Evolutionary conservation across 129 eudicot genomes (phyloP).

Genomic region (Silybum marianum): DNA sequence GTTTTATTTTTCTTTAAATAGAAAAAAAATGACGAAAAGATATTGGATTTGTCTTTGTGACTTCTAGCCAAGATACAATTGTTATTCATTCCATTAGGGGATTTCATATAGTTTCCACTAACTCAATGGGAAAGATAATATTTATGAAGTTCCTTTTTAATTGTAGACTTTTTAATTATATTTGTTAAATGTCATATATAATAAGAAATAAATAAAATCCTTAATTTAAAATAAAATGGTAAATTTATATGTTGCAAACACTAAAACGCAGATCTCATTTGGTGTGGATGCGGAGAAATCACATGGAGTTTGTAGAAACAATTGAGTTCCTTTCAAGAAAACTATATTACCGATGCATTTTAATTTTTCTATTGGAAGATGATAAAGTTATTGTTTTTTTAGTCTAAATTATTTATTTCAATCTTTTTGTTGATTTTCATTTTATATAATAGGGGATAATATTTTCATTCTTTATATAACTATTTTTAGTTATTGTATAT

Average conservation of each 20-base stretch:
- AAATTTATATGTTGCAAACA: not conserved
- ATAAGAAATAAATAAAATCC: not conserved
- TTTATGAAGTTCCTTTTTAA: no score
- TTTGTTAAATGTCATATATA: not conserved
- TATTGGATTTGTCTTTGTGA: not conserved
- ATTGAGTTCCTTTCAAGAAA: constrained; percentile 22
- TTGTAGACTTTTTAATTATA: not conserved
- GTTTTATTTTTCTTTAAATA: not conserved
- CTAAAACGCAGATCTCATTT: not conserved
- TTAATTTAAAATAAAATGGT: not conserved
- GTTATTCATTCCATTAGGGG: not conserved
- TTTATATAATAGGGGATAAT: no score
- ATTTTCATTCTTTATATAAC: no score
- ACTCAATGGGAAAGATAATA: no score
- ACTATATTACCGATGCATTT: constrained; percentile 8
- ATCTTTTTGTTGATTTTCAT: no score
- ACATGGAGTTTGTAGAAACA: constrained; percentile 20
- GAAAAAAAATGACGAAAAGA: not conserved
- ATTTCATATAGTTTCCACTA: no score
- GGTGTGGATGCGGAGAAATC: constrained; percentile 1
- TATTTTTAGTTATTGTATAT: no score
- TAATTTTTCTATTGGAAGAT: not conserved
- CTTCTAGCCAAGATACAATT: not conserved
- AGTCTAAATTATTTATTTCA: no score
- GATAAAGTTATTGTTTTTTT: no score